A percentile compares a stretch with the other conserved stretches of the same genome.
phyloP scores from a whole-genome alignment of 1,139 yeast species.

The Hyphopichia fennica region DNA sequence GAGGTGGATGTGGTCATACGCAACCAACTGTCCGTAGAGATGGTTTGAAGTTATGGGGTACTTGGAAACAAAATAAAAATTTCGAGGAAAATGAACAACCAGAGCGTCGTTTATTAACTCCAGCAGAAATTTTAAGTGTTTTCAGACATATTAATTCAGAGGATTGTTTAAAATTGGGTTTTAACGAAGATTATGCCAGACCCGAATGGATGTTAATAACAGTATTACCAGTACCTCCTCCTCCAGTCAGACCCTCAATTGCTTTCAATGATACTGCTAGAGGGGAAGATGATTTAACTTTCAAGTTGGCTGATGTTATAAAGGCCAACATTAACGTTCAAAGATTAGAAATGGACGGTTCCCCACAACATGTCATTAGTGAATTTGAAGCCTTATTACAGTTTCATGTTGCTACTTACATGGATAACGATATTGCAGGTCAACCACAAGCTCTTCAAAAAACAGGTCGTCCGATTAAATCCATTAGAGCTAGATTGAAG shows the following conservation, averaged over 20 bases:
- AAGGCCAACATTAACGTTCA: conserved; percentile 97
- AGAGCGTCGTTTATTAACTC: conserved; percentile 85
- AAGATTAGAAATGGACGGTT: conserved; percentile 95
- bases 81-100: conserved; percentile 85
- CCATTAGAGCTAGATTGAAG: conserved; percentile 97
- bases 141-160: conserved; percentile 87
- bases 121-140: conserved; percentile 86
- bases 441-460: conserved; percentile 99
- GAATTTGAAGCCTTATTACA: conserved; percentile 95
- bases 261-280: conserved; percentile 98
- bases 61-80: conserved; percentile 88
- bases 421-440: conserved; percentile 99
- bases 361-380: conserved; percentile 96
- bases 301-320: conserved; percentile 92
- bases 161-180: conserved; percentile 81
- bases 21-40: conserved; percentile 97
- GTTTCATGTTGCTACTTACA: conserved; percentile 98
- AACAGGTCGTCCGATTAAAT: conserved; percentile 97
- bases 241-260: conserved; percentile 98
- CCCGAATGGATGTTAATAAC: conserved; percentile 99
- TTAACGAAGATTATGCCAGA: conserved; percentile 93
- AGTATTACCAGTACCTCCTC: conserved; percentile 99
- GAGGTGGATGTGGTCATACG: conserved; percentile 98
- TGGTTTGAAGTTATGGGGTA: conserved; percentile 93
- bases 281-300: conserved; percentile 99